Base-by-base conservation (phyloP, 2,329 filamentous ascomycete species). In the Ceratocystis lukuohia region DNA sequence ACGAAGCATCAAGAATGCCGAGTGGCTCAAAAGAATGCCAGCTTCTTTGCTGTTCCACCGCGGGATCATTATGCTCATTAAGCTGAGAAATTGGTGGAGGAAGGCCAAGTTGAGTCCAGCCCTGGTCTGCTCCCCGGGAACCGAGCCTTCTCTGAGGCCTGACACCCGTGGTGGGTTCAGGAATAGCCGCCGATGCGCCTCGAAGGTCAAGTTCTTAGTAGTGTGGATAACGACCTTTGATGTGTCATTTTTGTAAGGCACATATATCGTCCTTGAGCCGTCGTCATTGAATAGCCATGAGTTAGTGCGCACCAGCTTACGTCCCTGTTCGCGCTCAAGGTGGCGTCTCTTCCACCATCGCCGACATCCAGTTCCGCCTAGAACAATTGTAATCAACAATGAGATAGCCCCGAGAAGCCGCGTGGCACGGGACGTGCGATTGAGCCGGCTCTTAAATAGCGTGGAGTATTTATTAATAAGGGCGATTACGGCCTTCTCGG, bases 21-120 rank as follows among this genome's bases (percentile, higher is more conserved):
- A 88, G 73, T 99, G 94, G 72, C 91, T 94, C 69, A 96, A 76
- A 37, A 99, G 79, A 69, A 99, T 77, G 0, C 92, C 93, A 0
- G 93, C 92, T 78, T 97, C 94, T 75, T 99, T 99, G 75, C 91
- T 96, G 17, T 88, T 88, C 88, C 93, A 96, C 69, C 93, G 81
- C 5, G 94, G 94, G 69, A 99, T 89, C 91, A 97, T 96, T 73
- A 99, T 97, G 76, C 91, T 96, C 78, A 97, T 85, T 65, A 99
- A 78, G 73, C 93, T 96, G 64, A 97, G 81, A 72, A 99, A 97
- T 76, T 99, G 94, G 74, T 99, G 94, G 65, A 99, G 76, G 72
- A 99, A 99, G 10, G 94, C 94, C 67, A 99, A 81, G 73, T 99
- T 99, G 48, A 99, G 78, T 0, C 94, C 94, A 0, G 94, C 91